Evolutionary conservation across 2,329 filamentous ascomycete genomes (phyloP), one percentile per base, ranked within the genome.

Genomic region (Aspergillus ustus): DNA sequence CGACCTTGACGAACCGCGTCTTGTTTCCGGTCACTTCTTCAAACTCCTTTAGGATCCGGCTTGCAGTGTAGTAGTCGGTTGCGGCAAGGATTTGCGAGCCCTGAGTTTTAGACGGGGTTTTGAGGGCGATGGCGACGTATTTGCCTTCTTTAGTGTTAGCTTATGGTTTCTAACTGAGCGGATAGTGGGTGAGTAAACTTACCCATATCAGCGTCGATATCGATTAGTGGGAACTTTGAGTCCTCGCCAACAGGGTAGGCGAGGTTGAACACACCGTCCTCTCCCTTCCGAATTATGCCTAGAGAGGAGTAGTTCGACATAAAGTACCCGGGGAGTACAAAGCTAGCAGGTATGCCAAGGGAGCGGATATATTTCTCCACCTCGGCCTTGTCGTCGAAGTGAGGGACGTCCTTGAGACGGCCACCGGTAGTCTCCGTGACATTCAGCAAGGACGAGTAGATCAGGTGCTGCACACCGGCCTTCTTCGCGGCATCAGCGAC

Each of bases 41-140:
- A 46, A 85, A 73, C 4, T 75, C 49, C 2, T 70, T 66, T 7
- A 75, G 76, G 2, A 83, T 72, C 22, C 84, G 75, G 1, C 75
- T 67, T 8, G 77, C 67, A 7, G 74, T 80, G 62, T 75, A 73
- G 51, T 80, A 75, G 2, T 73, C 73, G 19, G 72, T 69, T 0
- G 83, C 82, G 0, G 77, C 84, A 13, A 76, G 74, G 31, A 87
- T 75, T 6, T 70, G 76, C 57, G 77, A 78, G 13, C 81, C 81
- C 1, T 78, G 71, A 34, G 79, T 81, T 53, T 75, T 75, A 0
- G 80, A 79, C 0, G 80, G 80, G 13, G 83, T 68, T 25, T 74
- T 72, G 6, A 78, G 62, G 5, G 70, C 69, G 0, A 68, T 72
- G 0, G 68, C 71, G 31, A 76, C 75, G 52, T 71, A 76, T 57